Percentiles rank a stretch among this genome's conserved stretches.
These are phyloP conservation scores for Clarireedia homoeocarpa DNA, from an alignment of 2,329 filamentous ascomycete species.

Conservation along the genomic window DNA sequence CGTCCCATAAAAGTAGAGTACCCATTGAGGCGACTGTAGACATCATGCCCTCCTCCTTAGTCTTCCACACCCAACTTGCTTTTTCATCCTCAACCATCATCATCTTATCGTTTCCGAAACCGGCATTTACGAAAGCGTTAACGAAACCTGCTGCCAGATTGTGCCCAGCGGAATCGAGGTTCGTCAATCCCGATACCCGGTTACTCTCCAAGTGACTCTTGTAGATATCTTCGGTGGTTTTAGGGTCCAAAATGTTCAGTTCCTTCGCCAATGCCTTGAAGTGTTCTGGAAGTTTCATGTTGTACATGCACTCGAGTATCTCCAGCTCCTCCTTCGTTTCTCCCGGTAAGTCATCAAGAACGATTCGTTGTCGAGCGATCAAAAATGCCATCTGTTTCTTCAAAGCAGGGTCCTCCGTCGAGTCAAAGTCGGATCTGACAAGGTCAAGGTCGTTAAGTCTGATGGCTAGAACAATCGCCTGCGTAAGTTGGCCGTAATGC, in stretches of 20 bases:
- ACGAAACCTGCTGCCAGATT: conserved; percentile 95
- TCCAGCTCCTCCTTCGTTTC: conserved; percentile 64
- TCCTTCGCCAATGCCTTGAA: conserved; percentile 94
- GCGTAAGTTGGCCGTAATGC: conserved; percentile 83
- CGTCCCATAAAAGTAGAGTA: conserved; percentile 87
- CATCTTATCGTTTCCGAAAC: conserved; percentile 93
- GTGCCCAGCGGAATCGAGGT: conserved; percentile 89
- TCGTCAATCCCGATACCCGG: conserved; percentile 84
- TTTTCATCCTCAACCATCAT: conserved; percentile 89
- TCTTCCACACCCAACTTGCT: conserved; percentile 97
- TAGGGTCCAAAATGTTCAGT: conserved; percentile 92
- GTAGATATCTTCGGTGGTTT: conserved; percentile 97
- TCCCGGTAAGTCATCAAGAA: conserved; percentile 59
- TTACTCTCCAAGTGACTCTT: conserved; percentile 97
- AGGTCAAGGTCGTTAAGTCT: conserved; percentile 80
- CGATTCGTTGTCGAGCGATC: conserved; percentile 84
- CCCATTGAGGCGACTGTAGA: conserved; percentile 92
- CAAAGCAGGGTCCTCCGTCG: conserved; percentile 70
- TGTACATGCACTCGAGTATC: conserved; percentile 76
- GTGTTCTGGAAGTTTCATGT: conserved; percentile 79
- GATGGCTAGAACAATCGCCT: conserved; percentile 91
- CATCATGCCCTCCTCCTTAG: conserved; percentile 95
- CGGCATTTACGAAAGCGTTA: conserved; percentile 94
- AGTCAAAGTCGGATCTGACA: conserved; percentile 73
- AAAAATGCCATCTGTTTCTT: conserved; percentile 94